Percentiles rank a stretch among this genome's conserved stretches.
Conservation (phyloP, 352 stramenopile genomes). For the Globisporangium cylindrosporum region DNA sequence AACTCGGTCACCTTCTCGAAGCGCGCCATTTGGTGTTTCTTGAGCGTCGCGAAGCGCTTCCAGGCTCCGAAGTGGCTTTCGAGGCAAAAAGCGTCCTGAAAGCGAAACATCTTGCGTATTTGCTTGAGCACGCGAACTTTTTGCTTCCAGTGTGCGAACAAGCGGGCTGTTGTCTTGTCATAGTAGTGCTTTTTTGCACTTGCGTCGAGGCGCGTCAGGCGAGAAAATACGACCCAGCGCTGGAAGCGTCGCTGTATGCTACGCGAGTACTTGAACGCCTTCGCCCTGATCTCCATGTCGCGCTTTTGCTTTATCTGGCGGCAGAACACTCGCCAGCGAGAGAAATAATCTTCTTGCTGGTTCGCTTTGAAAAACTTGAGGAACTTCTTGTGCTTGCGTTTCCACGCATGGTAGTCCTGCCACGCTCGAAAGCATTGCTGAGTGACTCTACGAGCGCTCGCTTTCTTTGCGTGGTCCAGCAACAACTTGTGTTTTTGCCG, state of each 20-base stretch:
- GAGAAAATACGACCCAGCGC: slow-evolving; percentile 7
- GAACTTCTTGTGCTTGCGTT: slow-evolving; percentile 24
- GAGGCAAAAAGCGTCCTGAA: slow-evolving; percentile 30
- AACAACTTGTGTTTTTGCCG: neutral
- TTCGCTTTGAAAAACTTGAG: slow-evolving; percentile 24
- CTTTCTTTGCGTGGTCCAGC: neutral
- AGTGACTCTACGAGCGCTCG: neutral
- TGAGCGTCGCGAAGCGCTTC: slow-evolving; percentile 29
- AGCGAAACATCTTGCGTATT: slow-evolving; percentile 35
- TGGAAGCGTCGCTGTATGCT: neutral
- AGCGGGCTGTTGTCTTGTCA: slow-evolving; percentile 3
- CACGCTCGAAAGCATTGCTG: slow-evolving; percentile 21
- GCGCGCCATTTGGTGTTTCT: slow-evolving; percentile 26
- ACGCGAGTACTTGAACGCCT: slow-evolving; percentile 17
- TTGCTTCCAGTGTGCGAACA: slow-evolving; percentile 25
- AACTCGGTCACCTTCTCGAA: slow-evolving; percentile 29
- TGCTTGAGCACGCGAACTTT: slow-evolving; percentile 28
- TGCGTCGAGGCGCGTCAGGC: neutral
- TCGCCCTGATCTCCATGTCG: slow-evolving; percentile 21
- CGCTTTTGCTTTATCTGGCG: slow-evolving; percentile 4
- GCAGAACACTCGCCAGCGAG: slow-evolving; percentile 30
- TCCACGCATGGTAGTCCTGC: slow-evolving; percentile 25
- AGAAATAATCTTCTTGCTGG: slow-evolving; percentile 26
- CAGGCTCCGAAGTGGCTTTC: slow-evolving; percentile 48
- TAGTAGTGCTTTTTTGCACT: slow-evolving; percentile 8